Evolutionary conservation across 345 rosid species (phyloP), one percentile per base, ranked within the genome.

Genomic region (Draba incana): DNA sequence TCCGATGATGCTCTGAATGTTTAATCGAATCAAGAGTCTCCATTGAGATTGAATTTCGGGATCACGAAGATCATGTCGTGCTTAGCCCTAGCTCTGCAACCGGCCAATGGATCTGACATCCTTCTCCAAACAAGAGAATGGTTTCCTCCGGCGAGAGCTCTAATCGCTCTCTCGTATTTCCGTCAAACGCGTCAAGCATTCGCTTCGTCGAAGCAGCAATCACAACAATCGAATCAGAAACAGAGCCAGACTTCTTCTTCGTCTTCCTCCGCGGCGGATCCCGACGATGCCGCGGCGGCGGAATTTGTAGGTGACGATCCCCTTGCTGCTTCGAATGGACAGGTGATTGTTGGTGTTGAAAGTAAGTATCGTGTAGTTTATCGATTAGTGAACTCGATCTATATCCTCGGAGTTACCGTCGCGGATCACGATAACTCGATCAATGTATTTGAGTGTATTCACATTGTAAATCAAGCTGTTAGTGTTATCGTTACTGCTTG

Each of bases 321-420:
- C 2, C 90, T 94, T 3, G 93, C 96, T 0, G 98, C 99, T 57
- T 89, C 99, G 6, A 85, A 93, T 23, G 99, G 99, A 48, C 99
- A 94, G 81, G 81, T 94, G 24, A 88, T 94, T 31, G 99, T 94
- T 54, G 98, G 99, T 62, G 97, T 92, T 5, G 99, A 94, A 82
- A 89, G 96, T 60, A 88, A 87, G 64, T 94, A 94, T 66, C 96
- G 99, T 15, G 92, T 94, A 25, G 96, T 94, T 28, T 94, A 94
- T 75, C 83, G 99, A 30, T 87, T 94, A 12, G 99, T 94, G 50
- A 94, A 94, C 71, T 84, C 92, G 64, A 94, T 94, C 75, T 94
- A 94, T 68, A 86, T 94, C 64, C 93, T 94, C 2, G 98, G 92
- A 48, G 78, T 94, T 57, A 92, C 97, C 35, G 81, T 83, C 12